Base-by-base conservation (phyloP, 257 asterid genomes). In the Solanum dulcamara region DNA sequence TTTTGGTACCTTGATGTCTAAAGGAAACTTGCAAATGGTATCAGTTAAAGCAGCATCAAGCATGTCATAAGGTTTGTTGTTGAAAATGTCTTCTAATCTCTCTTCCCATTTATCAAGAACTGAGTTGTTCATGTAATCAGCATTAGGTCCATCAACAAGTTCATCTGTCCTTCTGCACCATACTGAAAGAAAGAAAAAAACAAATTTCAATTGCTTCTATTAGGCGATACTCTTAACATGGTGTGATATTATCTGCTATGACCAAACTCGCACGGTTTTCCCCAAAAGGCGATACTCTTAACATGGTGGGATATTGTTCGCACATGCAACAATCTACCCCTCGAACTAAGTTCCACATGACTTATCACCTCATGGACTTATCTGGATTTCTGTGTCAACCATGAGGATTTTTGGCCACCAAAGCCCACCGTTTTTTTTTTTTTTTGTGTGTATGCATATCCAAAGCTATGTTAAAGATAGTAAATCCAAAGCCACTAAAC, bases 131-230 rank as follows among this genome's bases (percentile, higher is more conserved):
- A 92, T 83, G 74, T 92, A 88, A 48, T 15, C 85, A 0, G 98
- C 94, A 33, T 92, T 93, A 1, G 98, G 98, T 11, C 97, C 98
- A 86, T 95, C 98, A 12, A 94, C 98, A 40, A 94, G 51, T 80
- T 94, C 98, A 88, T 94, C 98, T 0, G 97, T 93, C 83, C 98
- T 93, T 88, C 98, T 92, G 84, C 97, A 93, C 97, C 98, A 94
- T 42, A 94, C 97, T 94, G 92, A 82, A 88, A 33, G 9, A 50
- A 4, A 7, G 9, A 66, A 55, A 6, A 67, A 2, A 26, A 26
- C 38, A 26, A 42, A 26, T 77, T 44, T 75, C 38, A 40, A n/a
- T 46, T 72, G 46, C 15, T 24, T 60, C 35, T 2, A 22, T 64
- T 64, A 22, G 74, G 6, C 42, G 13, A 66, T 66, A 15, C 6